These are phyloP conservation scores for Fusarium nurragi DNA, from an alignment of 2,329 filamentous ascomycete genomes.

Conservation along the genomic window DNA sequence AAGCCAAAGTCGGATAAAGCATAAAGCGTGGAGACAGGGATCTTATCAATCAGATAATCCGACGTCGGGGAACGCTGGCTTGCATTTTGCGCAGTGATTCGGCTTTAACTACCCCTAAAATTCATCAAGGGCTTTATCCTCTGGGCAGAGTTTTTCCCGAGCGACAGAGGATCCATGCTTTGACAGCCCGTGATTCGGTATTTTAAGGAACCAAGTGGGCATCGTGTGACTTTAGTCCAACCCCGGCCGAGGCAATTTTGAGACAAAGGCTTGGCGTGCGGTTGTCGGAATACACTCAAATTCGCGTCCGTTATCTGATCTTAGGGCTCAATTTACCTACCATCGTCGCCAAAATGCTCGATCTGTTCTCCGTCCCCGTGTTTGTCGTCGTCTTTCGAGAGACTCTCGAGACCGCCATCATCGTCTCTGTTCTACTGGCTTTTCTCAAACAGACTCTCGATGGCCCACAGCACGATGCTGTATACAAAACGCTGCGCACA, in stretches of 20 bases:
- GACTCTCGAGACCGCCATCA: constrained; percentile 82
- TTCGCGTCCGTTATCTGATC: constrained; percentile 34
- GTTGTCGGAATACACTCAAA: constrained; percentile 20
- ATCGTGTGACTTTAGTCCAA: constrained; percentile 32
- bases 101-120: not conserved
- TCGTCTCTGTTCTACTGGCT: constrained; percentile 84
- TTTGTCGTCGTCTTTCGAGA: constrained; percentile 95
- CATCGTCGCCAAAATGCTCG: constrained; percentile 56
- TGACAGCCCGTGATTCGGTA: constrained; percentile 23
- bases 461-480: constrained; percentile 68
- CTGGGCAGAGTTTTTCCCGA: constrained; percentile 27
- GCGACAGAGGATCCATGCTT: constrained; percentile 6
- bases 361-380: constrained; percentile 80
- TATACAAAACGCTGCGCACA: constrained; percentile 73
- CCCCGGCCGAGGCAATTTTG: constrained; percentile 31
- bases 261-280: constrained; percentile 18
- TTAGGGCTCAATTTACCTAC: constrained; percentile 3
- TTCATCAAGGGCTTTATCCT: not conserved
- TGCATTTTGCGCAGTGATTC: constrained; percentile 6
- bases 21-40: constrained; percentile 15
- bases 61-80: constrained; percentile 6
- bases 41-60: constrained; percentile 37
- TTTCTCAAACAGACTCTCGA: constrained; percentile 84
- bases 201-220: constrained; percentile 28
- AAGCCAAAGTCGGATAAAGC: not conserved